Conservation (phyloP, 495 filamentous ascomycete genomes). For the Lasiosphaeria miniovina region DNA sequence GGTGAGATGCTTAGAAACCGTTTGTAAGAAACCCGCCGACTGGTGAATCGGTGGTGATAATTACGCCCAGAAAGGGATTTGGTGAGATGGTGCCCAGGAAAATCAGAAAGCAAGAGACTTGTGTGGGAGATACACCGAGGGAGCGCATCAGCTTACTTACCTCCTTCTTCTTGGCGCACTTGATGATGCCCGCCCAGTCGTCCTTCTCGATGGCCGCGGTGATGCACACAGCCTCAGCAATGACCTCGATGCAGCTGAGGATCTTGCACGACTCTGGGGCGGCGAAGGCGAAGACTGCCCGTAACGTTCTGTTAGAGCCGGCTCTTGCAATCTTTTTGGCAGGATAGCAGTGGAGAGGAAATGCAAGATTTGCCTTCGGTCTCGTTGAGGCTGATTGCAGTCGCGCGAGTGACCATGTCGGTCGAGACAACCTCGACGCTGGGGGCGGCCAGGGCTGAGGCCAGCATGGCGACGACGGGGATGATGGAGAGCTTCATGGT, state of each 20-base stretch:
- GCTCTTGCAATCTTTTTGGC: background rate
- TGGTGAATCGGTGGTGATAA: background rate
- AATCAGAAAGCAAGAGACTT: too few species aligned
- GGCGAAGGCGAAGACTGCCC: constrained; percentile 18
- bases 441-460: constrained; percentile 12
- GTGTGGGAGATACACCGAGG: too few species aligned
- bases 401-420: constrained; percentile 16
- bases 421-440: constrained; percentile 2
- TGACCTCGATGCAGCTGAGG: constrained; percentile 21
- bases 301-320: background rate
- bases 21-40: background rate
- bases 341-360: background rate
- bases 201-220: constrained; percentile 15
- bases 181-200: constrained; percentile 17
- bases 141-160: background rate
- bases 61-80: background rate
- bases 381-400: constrained; percentile 13
- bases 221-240: constrained; percentile 19
- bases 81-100: background rate
- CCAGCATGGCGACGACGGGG: constrained; percentile 10
- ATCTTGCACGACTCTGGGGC: constrained; percentile 16
- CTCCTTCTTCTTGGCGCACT: constrained; percentile 22
- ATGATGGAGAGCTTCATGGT: constrained; percentile 18
- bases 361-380: constrained; percentile 14
- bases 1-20: background rate